phyloP scores from a whole-genome alignment of 2,329 filamentous ascomycete genomes.

The Xylaria sp. region DNA sequence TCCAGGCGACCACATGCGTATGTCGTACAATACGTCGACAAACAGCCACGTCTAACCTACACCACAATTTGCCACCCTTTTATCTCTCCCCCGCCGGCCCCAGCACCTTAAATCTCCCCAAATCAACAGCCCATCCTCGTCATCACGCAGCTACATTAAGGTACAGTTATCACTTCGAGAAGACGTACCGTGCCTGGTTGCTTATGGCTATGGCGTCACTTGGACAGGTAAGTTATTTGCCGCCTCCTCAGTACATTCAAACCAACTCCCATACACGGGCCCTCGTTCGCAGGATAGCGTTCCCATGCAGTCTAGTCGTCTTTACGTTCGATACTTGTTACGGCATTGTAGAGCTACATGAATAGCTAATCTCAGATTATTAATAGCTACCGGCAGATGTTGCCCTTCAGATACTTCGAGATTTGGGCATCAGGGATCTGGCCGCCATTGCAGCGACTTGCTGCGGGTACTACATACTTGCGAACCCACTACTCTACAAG shows the following conservation, averaged over 20 bases:
- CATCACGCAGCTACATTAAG: not conserved
- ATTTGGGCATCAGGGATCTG: not conserved
- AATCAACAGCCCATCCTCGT: not conserved
- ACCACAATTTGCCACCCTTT: too few species aligned
- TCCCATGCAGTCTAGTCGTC: not conserved
- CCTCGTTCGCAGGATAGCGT: not conserved
- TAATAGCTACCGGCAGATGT: not conserved
- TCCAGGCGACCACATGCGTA: too few species aligned
- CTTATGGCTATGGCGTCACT: not conserved
- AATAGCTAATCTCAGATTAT: not conserved
- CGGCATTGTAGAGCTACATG: too few species aligned
- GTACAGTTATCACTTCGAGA: not conserved
- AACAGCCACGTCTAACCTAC: too few species aligned
- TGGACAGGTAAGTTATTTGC: not conserved
- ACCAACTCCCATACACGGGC: not conserved
- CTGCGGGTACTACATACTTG: not conserved
- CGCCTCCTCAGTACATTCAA: too few species aligned
- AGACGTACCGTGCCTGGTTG: not conserved
- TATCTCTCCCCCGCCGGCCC: too few species aligned
- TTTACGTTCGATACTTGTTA: not conserved
- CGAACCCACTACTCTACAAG: conserved; percentile 1
- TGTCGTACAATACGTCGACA: too few species aligned
- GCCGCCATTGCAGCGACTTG: not conserved
- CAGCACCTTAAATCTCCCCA: not conserved
- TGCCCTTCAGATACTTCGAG: not conserved